A percentile compares a stretch with the other conserved stretches of the same genome.
Evolutionary conservation across 345 rosid species (phyloP).

Genomic region (Citropsis articulata): DNA sequence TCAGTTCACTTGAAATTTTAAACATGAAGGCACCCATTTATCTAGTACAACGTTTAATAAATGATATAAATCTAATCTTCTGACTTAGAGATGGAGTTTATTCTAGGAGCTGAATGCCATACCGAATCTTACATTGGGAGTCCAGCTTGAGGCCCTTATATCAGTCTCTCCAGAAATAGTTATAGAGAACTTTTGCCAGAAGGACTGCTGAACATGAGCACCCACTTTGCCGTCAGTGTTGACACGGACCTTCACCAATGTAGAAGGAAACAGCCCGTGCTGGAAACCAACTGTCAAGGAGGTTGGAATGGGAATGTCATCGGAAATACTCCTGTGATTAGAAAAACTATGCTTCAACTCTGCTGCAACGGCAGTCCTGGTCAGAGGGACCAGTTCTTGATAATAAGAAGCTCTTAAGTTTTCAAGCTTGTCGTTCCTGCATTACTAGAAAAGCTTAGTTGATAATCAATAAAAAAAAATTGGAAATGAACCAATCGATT

Average conservation of each 20-base stretch:
- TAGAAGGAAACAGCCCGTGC: constrained; percentile 34
- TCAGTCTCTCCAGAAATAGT: constrained; percentile 46
- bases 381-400: constrained; percentile 32
- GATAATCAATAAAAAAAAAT: background rate
- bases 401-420: constrained; percentile 31
- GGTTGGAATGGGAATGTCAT: constrained; percentile 4
- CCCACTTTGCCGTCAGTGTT: constrained; percentile 34
- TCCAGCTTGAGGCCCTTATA: constrained; percentile 15
- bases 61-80: background rate
- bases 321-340: background rate
- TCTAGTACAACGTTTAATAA: background rate
- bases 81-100: background rate
- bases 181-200: constrained; percentile 31
- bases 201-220: constrained; percentile 36
- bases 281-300: constrained; percentile 40
- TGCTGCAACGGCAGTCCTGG: constrained; percentile 48
- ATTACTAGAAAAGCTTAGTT: background rate
- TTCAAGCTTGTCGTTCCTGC: constrained; percentile 49
- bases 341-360: constrained; percentile 40
- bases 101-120: constrained; percentile 26
- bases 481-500: background rate
- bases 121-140: constrained; percentile 35
- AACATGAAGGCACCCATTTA: background rate
- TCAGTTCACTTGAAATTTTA: background rate
- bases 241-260: constrained; percentile 46